Evolutionary conservation across 805 yeast species (phyloP), one percentile per base, ranked within the genome.

Genomic region (Maudiozyma pseudohumilis): DNA sequence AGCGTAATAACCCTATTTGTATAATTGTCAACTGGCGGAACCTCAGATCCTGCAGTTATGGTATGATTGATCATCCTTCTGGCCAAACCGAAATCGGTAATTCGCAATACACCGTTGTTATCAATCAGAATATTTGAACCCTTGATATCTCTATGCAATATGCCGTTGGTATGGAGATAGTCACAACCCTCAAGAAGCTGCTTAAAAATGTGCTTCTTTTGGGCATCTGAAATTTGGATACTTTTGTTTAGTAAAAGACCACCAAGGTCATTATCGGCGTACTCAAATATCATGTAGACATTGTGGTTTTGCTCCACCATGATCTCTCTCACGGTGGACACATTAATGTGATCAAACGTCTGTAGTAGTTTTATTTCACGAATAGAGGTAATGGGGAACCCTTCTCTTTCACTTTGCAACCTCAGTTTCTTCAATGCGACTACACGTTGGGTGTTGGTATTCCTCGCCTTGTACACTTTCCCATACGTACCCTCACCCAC

Each of bases 401-500:
- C 96, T 54, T 92, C 98, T 34, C 86, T 69, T 56, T 89, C 97
- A 6, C 76, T 63, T 53, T 92, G 96, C 50, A 92, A 68, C 43
- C 96, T 63, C 32, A 92, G 66, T 47, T 80, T 72, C 56, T 92
- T 92, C 52, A 92, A 65, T 1, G 98, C 98, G n/a, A 87, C 92
- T 46, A 71, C 63, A 40, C 73, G 76, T 2, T 74, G 69, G 0
- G 95, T 84, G 5, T 74, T 64, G 12, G 63, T 61, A 55, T 92
- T 87, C 34, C 66, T 68, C 0, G 96, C 95, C 36, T 59, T 59
- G 41, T 54, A 59, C 15, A 59, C 63, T 48, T 57, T 59, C 15
- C 98, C 98, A 58, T 92, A 92, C 0, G 97, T 92, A 8, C 98
- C 98, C 61, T 92, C 97, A n/a, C 98, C 98, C 5, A 92, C 97